Base-by-base conservation (phyloP, 106 monocot species). In the Chionographis japonica region DNA sequence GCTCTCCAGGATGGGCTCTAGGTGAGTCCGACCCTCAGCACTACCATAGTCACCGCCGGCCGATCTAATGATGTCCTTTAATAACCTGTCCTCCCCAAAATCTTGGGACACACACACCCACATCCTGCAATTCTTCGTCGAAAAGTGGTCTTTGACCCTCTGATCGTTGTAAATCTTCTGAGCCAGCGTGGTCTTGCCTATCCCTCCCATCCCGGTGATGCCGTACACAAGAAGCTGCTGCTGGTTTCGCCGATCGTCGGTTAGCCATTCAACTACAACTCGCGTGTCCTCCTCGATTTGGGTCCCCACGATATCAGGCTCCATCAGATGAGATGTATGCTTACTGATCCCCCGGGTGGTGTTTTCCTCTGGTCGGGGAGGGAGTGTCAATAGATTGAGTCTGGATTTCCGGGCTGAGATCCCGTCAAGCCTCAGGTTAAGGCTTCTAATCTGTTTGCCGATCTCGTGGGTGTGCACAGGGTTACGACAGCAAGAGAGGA, bases 101-200 rank as follows among this genome's bases (percentile, higher is more conserved):
- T 70, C 43, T 38, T 74, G 55, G 0, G 73, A 55, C 6, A 76
- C 63, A 36, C 61, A 54, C 13, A 74, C 52, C 80, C 85, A 81
- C 13, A 74, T 68, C 37, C 60, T 5, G 3, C n/a, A n/a, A n/a
- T n/a, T n/a, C n/a, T 70, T 50, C 6, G 77, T 27, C 27, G 27
- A 54, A 56, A 80, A 85, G 37, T 66, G 61, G 19, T 70, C 55
- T 6, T 41, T n/a, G 14, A 85, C 68, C 49, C 16, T 52, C 12
- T 56, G 52, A 46, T 80, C 55, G 43, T 74, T 62, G 61, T 42
- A 80, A 20, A 85, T 56, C 54, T 67, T 74, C 40, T 43, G 67
- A 13, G 85, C 85, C 17, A 85, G 85, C 2, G 77, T 80, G 2
- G 84, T 84, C 76, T 84, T 84, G 27, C 84, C 80, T 12, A 84